A percentile compares a stretch with the other conserved stretches of the same genome.
These are phyloP conservation scores for Epichloe sibirici DNA, from an alignment of 2,329 filamentous ascomycete genomes.

Conservation along the genomic window DNA sequence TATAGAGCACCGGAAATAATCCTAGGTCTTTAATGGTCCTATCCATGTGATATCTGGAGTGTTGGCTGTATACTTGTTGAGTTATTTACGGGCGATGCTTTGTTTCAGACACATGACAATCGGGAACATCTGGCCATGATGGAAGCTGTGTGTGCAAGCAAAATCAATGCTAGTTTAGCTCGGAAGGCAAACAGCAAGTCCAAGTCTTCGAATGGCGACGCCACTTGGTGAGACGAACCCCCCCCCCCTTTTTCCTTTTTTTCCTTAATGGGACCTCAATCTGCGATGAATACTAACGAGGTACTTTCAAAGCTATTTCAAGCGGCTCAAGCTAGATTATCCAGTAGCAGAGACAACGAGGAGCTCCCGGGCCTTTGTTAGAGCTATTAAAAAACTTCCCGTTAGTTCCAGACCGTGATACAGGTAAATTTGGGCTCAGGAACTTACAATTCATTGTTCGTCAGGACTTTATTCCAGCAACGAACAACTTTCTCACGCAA, in stretches of 20 bases:
- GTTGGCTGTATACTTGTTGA: slow-evolving; percentile 62
- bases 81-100: slow-evolving; percentile 58
- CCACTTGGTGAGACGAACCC: slow-evolving; percentile 27
- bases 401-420: slow-evolving; percentile 46
- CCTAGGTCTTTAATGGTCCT: slow-evolving; percentile 58
- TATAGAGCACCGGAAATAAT: slow-evolving; percentile 62
- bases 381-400: no score
- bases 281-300: no score
- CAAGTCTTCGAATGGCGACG: no score
- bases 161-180: no score
- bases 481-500: slow-evolving; percentile 37
- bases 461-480: slow-evolving; percentile 41
- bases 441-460: neutral
- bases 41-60: slow-evolving; percentile 62
- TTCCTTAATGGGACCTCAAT: no score
- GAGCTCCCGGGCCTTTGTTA: slow-evolving; percentile 53
- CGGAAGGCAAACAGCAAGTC: no score
- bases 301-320: slow-evolving; percentile 44
- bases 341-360: slow-evolving; percentile 50
- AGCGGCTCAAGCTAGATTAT: slow-evolving; percentile 52
- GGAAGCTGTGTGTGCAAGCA: slow-evolving; percentile 40
- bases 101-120: slow-evolving; percentile 64
- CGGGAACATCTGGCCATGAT: slow-evolving; percentile 66
- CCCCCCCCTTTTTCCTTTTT: no score
- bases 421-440: slow-evolving; percentile 12